Conservation (phyloP, 345 rosid genomes). For the Lumnitzera racemosa region DNA sequence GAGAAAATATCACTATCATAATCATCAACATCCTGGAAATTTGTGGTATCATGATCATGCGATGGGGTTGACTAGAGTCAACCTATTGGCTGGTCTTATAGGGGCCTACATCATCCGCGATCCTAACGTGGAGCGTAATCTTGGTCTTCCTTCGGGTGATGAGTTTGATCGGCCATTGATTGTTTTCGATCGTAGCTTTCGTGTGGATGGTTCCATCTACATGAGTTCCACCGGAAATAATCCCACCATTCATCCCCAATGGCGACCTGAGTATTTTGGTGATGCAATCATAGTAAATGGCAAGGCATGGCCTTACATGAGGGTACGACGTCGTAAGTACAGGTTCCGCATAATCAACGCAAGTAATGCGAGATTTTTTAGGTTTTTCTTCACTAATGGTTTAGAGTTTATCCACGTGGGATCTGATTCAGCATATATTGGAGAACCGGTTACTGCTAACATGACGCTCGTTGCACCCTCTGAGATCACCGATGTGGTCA, state of each 20-base stretch:
- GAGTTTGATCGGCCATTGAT: slow-evolving; percentile 53
- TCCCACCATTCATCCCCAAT: slow-evolving; percentile 75
- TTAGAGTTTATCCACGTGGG: slow-evolving; percentile 47
- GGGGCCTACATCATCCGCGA: slow-evolving; percentile 66
- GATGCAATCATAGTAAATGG: slow-evolving; percentile 69
- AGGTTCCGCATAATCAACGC: slow-evolving; percentile 68
- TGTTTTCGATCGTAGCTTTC: slow-evolving; percentile 62
- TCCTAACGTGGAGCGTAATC: slow-evolving; percentile 33
- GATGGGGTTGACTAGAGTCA: slow-evolving; percentile 66
- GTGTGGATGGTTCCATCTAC: slow-evolving; percentile 51
- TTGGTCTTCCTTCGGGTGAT: slow-evolving; percentile 40
- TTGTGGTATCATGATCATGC: slow-evolving; percentile 93
- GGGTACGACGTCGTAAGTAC: slow-evolving; percentile 64
- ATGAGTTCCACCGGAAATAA: slow-evolving; percentile 71
- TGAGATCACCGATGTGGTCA: slow-evolving; percentile 56
- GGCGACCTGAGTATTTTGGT: slow-evolving; percentile 89
- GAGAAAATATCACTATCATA: slow-evolving; percentile 36
- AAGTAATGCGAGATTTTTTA: slow-evolving; percentile 63
- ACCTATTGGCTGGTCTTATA: slow-evolving; percentile 64
- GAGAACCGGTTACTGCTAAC: slow-evolving; percentile 26
- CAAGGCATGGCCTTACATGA: slow-evolving; percentile 68
- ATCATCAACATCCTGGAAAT: slow-evolving; percentile 73
- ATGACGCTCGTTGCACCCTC: slow-evolving; percentile 55
- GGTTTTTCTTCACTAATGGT: slow-evolving; percentile 57
- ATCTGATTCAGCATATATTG: slow-evolving; percentile 59